Evolutionary conservation across 2,329 filamentous ascomycete genomes (phyloP), one percentile per base, ranked within the genome.

Genomic region (Colletotrichum simmondsii): DNA sequence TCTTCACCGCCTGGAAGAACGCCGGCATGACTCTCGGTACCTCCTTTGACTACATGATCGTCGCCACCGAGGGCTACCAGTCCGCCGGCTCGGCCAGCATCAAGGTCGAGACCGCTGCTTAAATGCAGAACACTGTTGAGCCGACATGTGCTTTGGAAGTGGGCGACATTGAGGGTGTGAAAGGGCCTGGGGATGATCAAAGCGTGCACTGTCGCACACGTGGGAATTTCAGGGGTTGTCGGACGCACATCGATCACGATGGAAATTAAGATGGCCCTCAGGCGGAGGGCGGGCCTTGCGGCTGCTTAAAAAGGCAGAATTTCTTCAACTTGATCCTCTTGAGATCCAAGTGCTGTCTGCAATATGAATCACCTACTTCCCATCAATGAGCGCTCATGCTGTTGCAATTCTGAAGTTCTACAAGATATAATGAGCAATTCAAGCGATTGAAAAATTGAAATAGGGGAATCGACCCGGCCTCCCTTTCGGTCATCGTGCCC

Each of bases 41-140:
- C 52, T 82, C 84, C 75, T 72, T 72, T 11, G 81, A 90, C 78
- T 90, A 90, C 78, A 84, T 87, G 82, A 88, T 90, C 73, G 80
- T 89, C 24, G 88, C 88, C 16, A 87, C 86, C 1, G 88, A 90
- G 79, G 88, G 87, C 4, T 89, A 88, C 79, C 80, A 82, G 73
- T 88, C 87, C 80, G 84, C 81, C 72, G 87, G 88, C 0, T 82
- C 80, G 63, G 82, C 87, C 54, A 80, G 76, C 60, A 88, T 89
- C 72, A 88, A 83, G 63, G 85, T 88, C 76, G 75, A 75, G 74
- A 69, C 72, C 10, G 65, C 72, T 3, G 64, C 72, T 26, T 72
- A 46, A 74, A n/a, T 10, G 35, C 19, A 28, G 24, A 7, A 66
- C 1, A 14, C 2, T 42, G 7, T 42, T 14, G 16, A 6, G 14